A percentile compares a stretch with the other conserved stretches of the same genome.
Conservation (phyloP, 306 rosid genomes). For the Astragalus membranaceus region DNA sequence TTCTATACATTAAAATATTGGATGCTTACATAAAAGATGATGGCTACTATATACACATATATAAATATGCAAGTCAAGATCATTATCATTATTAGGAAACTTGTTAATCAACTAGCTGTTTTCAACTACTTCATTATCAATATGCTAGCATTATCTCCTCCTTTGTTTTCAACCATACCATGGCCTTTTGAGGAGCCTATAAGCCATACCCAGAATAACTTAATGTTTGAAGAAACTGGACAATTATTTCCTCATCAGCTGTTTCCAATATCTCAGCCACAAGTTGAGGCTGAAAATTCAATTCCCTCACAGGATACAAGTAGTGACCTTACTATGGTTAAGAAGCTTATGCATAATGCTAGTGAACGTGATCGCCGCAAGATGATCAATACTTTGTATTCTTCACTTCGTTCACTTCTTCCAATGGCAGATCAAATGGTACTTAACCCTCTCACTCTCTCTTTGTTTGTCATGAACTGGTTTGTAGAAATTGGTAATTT, state of each 20-base stretch:
- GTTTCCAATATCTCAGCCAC: background rate
- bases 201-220: background rate
- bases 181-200: slow-evolving; percentile 23
- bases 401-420: slow-evolving; percentile 68
- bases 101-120: background rate
- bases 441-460: background rate
- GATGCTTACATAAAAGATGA: background rate
- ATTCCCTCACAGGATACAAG: slow-evolving; percentile 9
- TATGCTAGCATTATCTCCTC: slow-evolving; percentile 32
- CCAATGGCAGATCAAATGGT: slow-evolving; percentile 53
- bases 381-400: slow-evolving; percentile 58
- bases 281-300: background rate
- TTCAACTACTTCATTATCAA: background rate
- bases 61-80: background rate
- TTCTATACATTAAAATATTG: background rate
- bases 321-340: slow-evolving; percentile 10
- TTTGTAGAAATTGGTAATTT: too few relatives aligned
- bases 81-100: background rate
- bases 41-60: background rate
- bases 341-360: slow-evolving; percentile 78
- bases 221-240: background rate
- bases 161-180: slow-evolving; percentile 20
- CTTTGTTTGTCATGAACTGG: too few relatives aligned
- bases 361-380: slow-evolving; percentile 84
- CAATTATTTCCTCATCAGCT: background rate